Evolutionary conservation across 73 alveolate species (phyloP), one percentile per base, ranked within the genome.

Genomic region (Durusdinium trenchii): DNA sequence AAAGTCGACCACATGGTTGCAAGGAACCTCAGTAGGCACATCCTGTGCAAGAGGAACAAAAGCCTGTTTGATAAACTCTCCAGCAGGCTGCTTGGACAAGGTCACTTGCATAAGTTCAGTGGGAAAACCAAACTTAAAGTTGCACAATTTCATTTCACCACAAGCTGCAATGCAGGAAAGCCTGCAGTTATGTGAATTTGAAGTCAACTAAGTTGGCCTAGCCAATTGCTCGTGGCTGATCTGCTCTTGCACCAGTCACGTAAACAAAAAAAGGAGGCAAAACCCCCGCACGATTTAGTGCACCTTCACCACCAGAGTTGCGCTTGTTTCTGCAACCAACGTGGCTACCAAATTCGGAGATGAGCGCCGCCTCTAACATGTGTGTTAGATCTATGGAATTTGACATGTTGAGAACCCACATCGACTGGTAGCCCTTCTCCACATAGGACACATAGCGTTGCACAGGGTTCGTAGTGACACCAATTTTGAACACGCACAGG

Each of bases 361-460:
- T 85, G 42, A 85, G 81, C 1, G 95, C 95, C 16, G 95, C 95
- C 51, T 85, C 95, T 18, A 85, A 43, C 95, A 85, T 85, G 40
- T 57, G 78, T 14, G 57, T 61, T 9, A 85, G 45, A 18, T 43
- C 95, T 38, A 36, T 28, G 78, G n/a, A 42, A 30, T 51, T 48
- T 18, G 61, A 38, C 36, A 6, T 45, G 36, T 45, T 43, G 45
- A 85, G 36, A 3, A 85, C 78, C 71, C 73, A 51, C 95, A 85
- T 85, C 54, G 50, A 60, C 9, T 78, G 52, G 78, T 47, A 85
- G 28, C 95, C 78, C 43, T 7, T 36, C 40, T 51, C 43, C 7
- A 38, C 43, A 54, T 85, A 85, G 47, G n/a, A 43, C 46, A 30
- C 81, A 85, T 7, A 85, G 20, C 95, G 76, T 26, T 10, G 36